phyloP scores from a whole-genome alignment of 2,329 filamentous ascomycete genomes.

The Aspergillus costaricaensis region DNA sequence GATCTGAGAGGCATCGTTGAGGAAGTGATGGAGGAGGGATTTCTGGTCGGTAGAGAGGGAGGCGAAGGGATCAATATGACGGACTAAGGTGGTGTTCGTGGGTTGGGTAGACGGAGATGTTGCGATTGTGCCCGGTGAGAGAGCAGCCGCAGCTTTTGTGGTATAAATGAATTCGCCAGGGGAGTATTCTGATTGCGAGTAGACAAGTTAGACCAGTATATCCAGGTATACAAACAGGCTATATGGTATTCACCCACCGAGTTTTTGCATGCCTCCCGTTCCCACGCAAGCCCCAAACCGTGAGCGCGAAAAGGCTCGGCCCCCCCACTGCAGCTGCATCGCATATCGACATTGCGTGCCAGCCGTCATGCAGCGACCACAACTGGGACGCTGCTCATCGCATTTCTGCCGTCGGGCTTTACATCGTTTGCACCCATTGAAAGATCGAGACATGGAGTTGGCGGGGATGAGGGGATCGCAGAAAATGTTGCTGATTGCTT shows the following conservation, averaged over 20 bases:
- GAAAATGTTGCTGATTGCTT: conserved; percentile 8
- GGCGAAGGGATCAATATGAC: conserved; percentile 40
- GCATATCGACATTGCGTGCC: conserved; percentile 43
- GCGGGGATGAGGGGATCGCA: conserved; percentile 4
- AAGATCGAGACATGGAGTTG: conserved; percentile 42
- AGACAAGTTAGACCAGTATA: neutral
- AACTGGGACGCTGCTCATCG: conserved; percentile 46
- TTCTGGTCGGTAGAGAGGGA: conserved; percentile 40
- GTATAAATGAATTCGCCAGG: conserved; percentile 45
- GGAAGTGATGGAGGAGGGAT: conserved; percentile 44
- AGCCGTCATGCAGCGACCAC: conserved; percentile 43
- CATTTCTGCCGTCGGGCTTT: conserved; percentile 50
- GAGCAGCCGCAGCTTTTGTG: conserved; percentile 25
- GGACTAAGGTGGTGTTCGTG: conserved; percentile 24
- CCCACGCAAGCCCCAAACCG: conserved; percentile 41
- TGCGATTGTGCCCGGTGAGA: conserved; percentile 19
- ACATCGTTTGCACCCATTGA: conserved; percentile 48
- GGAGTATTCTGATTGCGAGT: conserved; percentile 35
- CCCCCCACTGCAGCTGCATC: conserved; percentile 47
- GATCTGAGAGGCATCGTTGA: conserved; percentile 44
- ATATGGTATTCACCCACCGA: conserved; percentile 27
- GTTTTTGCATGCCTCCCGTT: conserved; percentile 38
- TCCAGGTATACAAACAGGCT: neutral
- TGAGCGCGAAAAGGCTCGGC: conserved; percentile 44
- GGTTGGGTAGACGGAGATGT: conserved; percentile 5